A percentile compares a stretch with the other conserved stretches of the same genome.
phyloP scores from a whole-genome alignment of 1,284 basidiomycete species.

The Phellopilus nigrolimitatus region DNA sequence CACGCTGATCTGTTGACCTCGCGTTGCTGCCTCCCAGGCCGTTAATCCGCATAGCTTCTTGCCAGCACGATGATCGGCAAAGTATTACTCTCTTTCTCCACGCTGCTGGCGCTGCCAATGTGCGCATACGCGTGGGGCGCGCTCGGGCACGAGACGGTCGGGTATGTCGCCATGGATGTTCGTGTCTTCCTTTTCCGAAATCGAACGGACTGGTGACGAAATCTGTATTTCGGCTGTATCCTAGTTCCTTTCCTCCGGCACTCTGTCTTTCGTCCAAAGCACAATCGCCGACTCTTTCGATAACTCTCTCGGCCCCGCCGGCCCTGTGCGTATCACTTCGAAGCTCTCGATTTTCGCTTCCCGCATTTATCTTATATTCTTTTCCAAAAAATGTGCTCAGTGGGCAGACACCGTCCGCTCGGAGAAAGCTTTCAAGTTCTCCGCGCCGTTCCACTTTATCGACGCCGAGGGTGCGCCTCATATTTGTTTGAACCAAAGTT shows the following conservation, averaged over 20 bases:
- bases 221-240: conserved; percentile 27
- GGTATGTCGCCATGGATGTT: conserved; percentile 25
- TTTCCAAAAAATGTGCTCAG: conserved; percentile 25
- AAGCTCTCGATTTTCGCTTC: too few species aligned
- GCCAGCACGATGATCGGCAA: background rate
- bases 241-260: conserved; percentile 42
- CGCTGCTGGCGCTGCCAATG: background rate
- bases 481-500: too few species aligned
- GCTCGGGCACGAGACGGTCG: conserved; percentile 39
- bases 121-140: conserved; percentile 35
- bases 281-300: conserved; percentile 40
- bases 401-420: conserved; percentile 45
- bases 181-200: background rate
- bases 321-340: conserved; percentile 33
- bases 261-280: conserved; percentile 40
- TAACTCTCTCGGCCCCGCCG: conserved; percentile 41
- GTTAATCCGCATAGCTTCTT: too few species aligned
- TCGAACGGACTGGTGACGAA: conserved; percentile 24
- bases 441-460: conserved; percentile 41
- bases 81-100: background rate
- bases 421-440: conserved; percentile 37
- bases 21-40: too few species aligned
- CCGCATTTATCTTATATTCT: background rate
- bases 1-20: too few species aligned
- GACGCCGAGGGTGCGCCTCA: conserved; percentile 46